A percentile compares a stretch with the other conserved stretches of the same genome.
Conservation (phyloP, 495 filamentous ascomycete genomes). For the Parathielavia appendiculata region DNA sequence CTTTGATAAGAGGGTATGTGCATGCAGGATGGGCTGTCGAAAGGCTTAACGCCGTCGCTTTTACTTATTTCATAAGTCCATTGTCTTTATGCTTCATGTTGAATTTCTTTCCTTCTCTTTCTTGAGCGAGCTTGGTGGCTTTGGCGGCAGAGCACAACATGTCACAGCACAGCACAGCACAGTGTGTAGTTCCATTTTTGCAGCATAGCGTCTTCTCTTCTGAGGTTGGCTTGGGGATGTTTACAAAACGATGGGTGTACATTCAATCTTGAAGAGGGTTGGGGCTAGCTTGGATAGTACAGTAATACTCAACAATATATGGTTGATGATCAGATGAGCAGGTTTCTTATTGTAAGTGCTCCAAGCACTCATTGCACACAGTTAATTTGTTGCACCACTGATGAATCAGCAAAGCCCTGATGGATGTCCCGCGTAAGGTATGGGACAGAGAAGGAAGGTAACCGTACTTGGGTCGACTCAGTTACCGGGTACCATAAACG, state of each 20-base stretch:
- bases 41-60: neutral
- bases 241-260: neutral
- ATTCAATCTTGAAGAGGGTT: neutral
- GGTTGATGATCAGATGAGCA: too few relatives aligned
- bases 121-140: neutral
- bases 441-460: too few relatives aligned
- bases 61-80: neutral
- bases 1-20: neutral
- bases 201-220: conserved; percentile 1
- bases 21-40: neutral
- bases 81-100: neutral
- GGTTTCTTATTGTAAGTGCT: too few relatives aligned
- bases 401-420: too few relatives aligned
- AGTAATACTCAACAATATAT: neutral
- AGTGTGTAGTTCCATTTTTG: conserved; percentile 3
- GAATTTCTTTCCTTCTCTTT: neutral
- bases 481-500: too few relatives aligned
- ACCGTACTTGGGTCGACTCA: too few relatives aligned
- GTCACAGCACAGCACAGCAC: conserved; percentile 6
- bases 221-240: neutral
- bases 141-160: neutral
- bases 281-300: neutral
- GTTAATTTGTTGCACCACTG: too few relatives aligned
- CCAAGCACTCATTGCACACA: too few relatives aligned
- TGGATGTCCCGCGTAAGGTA: too few relatives aligned